These are phyloP conservation scores for Populus pruinosa DNA, from an alignment of 345 rosid species.

Conservation along the genomic window DNA sequence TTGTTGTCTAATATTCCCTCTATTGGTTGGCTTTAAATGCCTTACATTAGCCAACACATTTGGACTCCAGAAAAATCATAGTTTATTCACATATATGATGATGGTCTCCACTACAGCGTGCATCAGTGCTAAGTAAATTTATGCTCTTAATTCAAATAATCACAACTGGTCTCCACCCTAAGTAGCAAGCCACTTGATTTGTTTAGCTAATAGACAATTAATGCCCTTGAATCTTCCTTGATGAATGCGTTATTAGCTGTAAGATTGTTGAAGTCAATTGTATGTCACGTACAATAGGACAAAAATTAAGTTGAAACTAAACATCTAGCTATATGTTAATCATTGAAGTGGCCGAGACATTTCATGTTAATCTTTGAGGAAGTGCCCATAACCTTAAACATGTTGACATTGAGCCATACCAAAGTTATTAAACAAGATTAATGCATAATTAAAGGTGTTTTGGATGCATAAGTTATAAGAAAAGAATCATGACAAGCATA, in stretches of 20 bases:
- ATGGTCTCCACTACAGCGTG: not conserved
- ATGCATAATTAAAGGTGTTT: not conserved
- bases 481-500: not conserved
- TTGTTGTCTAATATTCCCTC: not conserved
- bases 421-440: not conserved
- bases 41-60: not conserved
- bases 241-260: not conserved
- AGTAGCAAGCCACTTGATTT: slow-evolving; percentile 4
- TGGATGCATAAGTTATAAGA: not conserved
- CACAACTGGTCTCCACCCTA: slow-evolving; percentile 13
- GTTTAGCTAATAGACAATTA: not conserved
- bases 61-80: not conserved
- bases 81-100: not conserved
- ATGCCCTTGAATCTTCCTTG: not conserved
- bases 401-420: not conserved
- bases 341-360: not conserved
- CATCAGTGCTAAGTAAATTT: not conserved
- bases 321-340: not conserved
- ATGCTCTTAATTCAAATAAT: not conserved
- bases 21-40: not conserved
- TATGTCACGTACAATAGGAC: not conserved
- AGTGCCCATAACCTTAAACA: not conserved
- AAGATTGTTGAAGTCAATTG: not conserved
- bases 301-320: not conserved
- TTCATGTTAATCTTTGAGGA: not conserved